Base-by-base conservation (phyloP, 768 basidiomycete species). In the Suillus lakei region DNA sequence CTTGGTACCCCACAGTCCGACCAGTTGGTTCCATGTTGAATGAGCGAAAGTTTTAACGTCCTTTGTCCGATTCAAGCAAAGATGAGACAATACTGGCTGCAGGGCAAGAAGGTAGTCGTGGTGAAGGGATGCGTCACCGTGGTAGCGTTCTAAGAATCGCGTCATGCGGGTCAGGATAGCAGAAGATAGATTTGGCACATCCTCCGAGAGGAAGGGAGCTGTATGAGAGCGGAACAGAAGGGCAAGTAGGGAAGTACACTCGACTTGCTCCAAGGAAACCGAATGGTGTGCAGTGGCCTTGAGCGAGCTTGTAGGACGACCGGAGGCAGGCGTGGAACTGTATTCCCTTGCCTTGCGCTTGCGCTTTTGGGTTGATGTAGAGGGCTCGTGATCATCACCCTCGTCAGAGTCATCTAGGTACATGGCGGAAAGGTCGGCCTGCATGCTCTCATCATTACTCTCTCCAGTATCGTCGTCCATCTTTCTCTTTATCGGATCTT, bases 1-100 rank as follows among this genome's bases (percentile, higher is more conserved):
- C 78, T 93, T 95, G 21, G 91, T 91, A 2, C 83, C 82, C 95
- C 95, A 98, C 30, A 97, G 77, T 2, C 77, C 78, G 3, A 95
- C 81, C 6, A 98, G 71, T 3, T 76, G 75, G 54, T 86, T 78
- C 88, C 95, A 93, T 2, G 89, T 79, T 34, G 77, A 77, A 5
- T 80, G 77, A 0, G 92, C 91, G 68, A 93, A 90, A 21, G 75
- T 75, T 9, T 84, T 81, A 43, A 93, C 85, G 3, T 85, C 83
- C 9, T 81, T 72, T 48, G 84, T 86, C 64, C 80, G 84, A 73
- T 99, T 99, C 63, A 97, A 78, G 3, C 93, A 86, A n/a, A 96
- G 77, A 62, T 92, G 89, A 3, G 83, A 84, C 9, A 99, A 85
- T 1, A 89, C 83, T 3, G 88, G 82, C 62, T 90, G 89, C 48